Evolutionary conservation across 2,329 filamentous ascomycete species (phyloP).

Genomic region (Coniosporium tulheliwenetii): DNA sequence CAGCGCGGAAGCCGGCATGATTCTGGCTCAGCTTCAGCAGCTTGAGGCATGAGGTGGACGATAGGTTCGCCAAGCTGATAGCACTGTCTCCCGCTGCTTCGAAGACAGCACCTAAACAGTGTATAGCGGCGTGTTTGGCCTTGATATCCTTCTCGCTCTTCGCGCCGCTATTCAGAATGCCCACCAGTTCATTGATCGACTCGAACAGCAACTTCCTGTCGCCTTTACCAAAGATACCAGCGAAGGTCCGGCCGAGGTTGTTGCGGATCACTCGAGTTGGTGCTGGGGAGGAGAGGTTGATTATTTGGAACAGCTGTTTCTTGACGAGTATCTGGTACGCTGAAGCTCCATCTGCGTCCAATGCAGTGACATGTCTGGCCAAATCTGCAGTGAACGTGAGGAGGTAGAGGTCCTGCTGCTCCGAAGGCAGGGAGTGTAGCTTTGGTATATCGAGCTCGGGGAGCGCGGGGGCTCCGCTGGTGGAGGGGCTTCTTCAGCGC

Average conservation of each 20-base stretch:
- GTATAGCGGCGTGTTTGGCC: slow-evolving; percentile 73
- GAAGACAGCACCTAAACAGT: slow-evolving; percentile 79
- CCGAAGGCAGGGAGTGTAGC: slow-evolving; percentile 73
- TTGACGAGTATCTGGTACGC: slow-evolving; percentile 85
- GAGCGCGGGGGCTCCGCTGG: slow-evolving; percentile 10
- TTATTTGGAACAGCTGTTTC: slow-evolving; percentile 84
- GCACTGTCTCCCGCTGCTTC: slow-evolving; percentile 87
- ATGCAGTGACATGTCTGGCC: slow-evolving; percentile 58
- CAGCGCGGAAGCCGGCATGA: slow-evolving; percentile 69
- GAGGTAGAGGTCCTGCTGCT: slow-evolving; percentile 92
- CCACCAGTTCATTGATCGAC: slow-evolving; percentile 76
- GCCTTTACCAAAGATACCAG: slow-evolving; percentile 66
- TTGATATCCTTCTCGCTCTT: slow-evolving; percentile 68
- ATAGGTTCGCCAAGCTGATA: slow-evolving; percentile 64
- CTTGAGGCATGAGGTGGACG: slow-evolving; percentile 58
- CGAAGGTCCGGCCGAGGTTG: slow-evolving; percentile 72
- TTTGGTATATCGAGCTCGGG: slow-evolving; percentile 81
- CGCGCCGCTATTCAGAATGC: slow-evolving; percentile 48
- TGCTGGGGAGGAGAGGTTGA: slow-evolving; percentile 65
- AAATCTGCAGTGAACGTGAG: slow-evolving; percentile 77
- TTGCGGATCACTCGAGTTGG: slow-evolving; percentile 82
- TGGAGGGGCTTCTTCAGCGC: too few relatives aligned
- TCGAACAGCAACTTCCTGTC: slow-evolving; percentile 89
- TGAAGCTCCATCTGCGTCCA: slow-evolving; percentile 67
- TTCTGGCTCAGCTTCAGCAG: slow-evolving; percentile 63